phyloP scores from a whole-genome alignment of 768 basidiomycete species.

The Psilocybe tampanensis region DNA sequence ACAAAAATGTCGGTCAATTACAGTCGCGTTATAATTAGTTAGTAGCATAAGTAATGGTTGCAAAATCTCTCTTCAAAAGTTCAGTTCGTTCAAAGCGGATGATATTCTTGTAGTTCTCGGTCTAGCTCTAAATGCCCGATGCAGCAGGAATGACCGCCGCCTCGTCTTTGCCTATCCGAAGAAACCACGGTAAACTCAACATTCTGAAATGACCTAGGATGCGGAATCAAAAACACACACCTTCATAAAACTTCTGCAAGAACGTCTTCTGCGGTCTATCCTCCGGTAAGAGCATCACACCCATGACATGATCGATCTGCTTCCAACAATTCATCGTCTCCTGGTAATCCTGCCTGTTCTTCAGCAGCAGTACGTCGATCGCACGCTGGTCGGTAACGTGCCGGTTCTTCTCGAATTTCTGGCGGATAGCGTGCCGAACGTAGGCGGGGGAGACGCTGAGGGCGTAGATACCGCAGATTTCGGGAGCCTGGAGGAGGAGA shows the following conservation, averaged over 20 bases:
- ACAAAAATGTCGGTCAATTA: background rate
- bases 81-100: slow-evolving; percentile 2
- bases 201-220: background rate
- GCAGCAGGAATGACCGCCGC: slow-evolving; percentile 72
- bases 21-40: background rate
- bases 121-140: slow-evolving; percentile 43
- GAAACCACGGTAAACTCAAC: slow-evolving; percentile 3
- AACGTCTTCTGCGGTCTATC: slow-evolving; percentile 57
- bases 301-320: slow-evolving; percentile 78
- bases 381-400: slow-evolving; percentile 79
- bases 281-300: slow-evolving; percentile 59
- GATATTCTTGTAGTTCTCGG: slow-evolving; percentile 8
- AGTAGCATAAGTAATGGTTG: no score
- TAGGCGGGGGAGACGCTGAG: slow-evolving; percentile 77
- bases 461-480: slow-evolving; percentile 81
- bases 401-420: slow-evolving; percentile 85
- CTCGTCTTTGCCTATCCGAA: slow-evolving; percentile 69
- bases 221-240: slow-evolving; percentile 41
- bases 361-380: slow-evolving; percentile 85
- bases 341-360: slow-evolving; percentile 87
- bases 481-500: slow-evolving; percentile 69
- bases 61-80: background rate
- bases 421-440: slow-evolving; percentile 81
- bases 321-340: slow-evolving; percentile 97
- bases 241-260: slow-evolving; percentile 84